Evolutionary conservation across 345 rosid species (phyloP).

Genomic region (Populus simonii): DNA sequence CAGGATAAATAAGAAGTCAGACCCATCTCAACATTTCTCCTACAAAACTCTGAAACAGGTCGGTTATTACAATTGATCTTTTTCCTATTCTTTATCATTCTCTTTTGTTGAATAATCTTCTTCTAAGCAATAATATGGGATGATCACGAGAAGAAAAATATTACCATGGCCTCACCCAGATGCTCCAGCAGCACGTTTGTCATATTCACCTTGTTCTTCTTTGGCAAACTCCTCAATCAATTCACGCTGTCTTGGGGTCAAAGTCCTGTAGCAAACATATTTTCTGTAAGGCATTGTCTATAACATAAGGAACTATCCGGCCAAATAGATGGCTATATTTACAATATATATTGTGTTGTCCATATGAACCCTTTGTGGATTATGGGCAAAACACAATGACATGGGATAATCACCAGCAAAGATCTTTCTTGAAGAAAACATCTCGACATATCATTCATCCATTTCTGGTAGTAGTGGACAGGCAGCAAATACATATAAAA

Average conservation of each 20-base stretch:
- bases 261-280: conserved; percentile 42
- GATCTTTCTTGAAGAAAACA: neutral
- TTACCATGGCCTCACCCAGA: conserved; percentile 41
- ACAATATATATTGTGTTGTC: neutral
- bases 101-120: neutral
- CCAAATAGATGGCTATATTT: neutral
- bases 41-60: conserved; percentile 15
- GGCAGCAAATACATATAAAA: neutral
- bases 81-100: neutral
- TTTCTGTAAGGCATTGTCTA: neutral
- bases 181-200: conserved; percentile 69
- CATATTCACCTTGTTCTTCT: conserved; percentile 80
- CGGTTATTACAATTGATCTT: neutral
- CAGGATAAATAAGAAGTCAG: neutral
- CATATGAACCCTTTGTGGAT: neutral
- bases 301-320: neutral
- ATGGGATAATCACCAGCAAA: no score
- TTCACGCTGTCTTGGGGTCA: conserved; percentile 81
- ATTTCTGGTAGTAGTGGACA: neutral
- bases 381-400: neutral
- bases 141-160: neutral
- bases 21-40: neutral
- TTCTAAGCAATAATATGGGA: neutral
- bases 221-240: conserved; percentile 86
- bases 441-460: neutral